Evolutionary conservation across 495 filamentous ascomycete species (phyloP), one percentile per base, ranked within the genome.

Genomic region (Hyaloscypha variabilis): DNA sequence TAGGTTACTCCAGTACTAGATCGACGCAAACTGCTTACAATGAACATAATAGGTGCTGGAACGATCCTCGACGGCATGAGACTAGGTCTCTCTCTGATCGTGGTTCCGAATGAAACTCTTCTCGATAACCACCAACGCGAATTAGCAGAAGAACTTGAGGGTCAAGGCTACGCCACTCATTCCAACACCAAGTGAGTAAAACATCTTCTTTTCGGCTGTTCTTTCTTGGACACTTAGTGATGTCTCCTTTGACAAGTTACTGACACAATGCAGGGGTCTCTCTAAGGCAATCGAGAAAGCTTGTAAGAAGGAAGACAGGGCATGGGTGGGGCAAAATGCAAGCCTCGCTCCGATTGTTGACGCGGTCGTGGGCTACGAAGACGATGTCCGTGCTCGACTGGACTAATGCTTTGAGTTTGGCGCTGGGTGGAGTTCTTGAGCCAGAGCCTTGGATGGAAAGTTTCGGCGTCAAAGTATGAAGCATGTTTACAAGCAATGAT

Each of bases 71-170:
- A 91, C 73, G 92, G 87, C 0, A 80, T 96, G 30, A 84, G 92
- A 31, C 64, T 78, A 56, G 81, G 82, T 21, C 79, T 90, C 0
- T 86, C 89, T 6, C 74, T 97, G 30, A 85, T 98, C 53, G 91
- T 96, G 3, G 94, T 99, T 25, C 92, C 93, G 8, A 99, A 99
- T 75, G 77, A 85, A 8, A 78, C 80, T 2, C 83, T 99, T 5
- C 87, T 97, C 71, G 91, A 93, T 69, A 96, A 97, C 69, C 95
- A 99, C 71, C 95, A 99, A 75, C 83, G 85, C 39, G 93, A 99
- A 73, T 81, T 98, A 11, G 93, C 94, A 1, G 79, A 85, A 53
- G 88, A 88, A 70, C 77, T 97, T 58, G 85, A 88, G 51, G 71
- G 76, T 6, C 83, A 90, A 65, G 88, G 88, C 6, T 74, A 74